Percentiles rank a stretch among this genome's conserved stretches.
Evolutionary conservation across 495 filamentous ascomycete species (phyloP).

Genomic region (Neurospora tetraspora): DNA sequence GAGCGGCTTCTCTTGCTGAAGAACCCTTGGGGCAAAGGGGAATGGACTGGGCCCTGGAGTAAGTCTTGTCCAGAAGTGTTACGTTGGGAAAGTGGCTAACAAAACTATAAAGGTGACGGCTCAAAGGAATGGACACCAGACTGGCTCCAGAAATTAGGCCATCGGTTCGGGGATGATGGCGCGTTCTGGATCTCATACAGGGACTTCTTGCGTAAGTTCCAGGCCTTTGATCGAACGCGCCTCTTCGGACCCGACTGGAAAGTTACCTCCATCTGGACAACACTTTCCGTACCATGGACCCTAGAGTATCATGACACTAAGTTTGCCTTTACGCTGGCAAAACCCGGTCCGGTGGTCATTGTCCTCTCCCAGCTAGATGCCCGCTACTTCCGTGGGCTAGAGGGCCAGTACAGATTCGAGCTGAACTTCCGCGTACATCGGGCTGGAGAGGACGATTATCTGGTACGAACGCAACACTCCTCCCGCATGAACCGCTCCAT

Average conservation of each 20-base stretch:
- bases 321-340: conserved; percentile 60
- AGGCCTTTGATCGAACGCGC: conserved; percentile 76
- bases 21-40: conserved; percentile 83
- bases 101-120: conserved; percentile 43
- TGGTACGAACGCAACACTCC: conserved; percentile 65
- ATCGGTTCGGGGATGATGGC: conserved; percentile 85
- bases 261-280: conserved; percentile 76
- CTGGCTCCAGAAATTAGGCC: conserved; percentile 69
- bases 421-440: conserved; percentile 76
- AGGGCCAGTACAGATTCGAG: conserved; percentile 71
- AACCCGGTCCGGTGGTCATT: conserved; percentile 62
- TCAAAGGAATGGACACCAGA: conserved; percentile 87
- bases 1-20: conserved; percentile 63
- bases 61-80: background rate
- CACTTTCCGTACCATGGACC: conserved; percentile 74
- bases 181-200: conserved; percentile 61
- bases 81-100: background rate
- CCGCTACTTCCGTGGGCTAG: conserved; percentile 74
- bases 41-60: conserved; percentile 78
- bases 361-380: conserved; percentile 76
- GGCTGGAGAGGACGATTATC: conserved; percentile 71
- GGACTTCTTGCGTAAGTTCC: conserved; percentile 76
- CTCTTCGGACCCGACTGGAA: conserved; percentile 80
- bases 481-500: conserved; percentile 68
- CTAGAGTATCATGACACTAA: conserved; percentile 77